Conservation (phyloP, 2,329 filamentous ascomycete species). For the Beauveria rudraprayagi region DNA sequence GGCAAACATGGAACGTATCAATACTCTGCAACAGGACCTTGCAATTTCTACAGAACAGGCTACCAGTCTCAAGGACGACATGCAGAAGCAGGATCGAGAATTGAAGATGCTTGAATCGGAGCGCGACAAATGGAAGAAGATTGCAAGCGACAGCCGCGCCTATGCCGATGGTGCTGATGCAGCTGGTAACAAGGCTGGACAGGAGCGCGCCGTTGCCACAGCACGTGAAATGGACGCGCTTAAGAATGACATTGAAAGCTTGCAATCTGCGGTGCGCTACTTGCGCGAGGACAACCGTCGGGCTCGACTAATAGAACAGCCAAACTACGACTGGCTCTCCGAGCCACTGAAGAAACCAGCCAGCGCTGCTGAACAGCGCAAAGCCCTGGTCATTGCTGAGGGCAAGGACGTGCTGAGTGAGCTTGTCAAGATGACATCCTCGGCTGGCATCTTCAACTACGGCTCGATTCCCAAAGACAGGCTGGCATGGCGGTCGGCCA, state of each 20-base stretch:
- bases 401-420: conserved; percentile 56
- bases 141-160: conserved; percentile 52
- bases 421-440: conserved; percentile 53
- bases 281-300: conserved; percentile 60
- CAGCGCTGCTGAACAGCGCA: conserved; percentile 40
- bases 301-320: conserved; percentile 49
- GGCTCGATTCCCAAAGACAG: conserved; percentile 47
- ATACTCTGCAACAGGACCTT: conserved; percentile 54
- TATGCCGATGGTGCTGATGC: conserved; percentile 46
- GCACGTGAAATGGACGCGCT: conserved; percentile 66
- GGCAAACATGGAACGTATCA: conserved; percentile 64
- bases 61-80: conserved; percentile 50
- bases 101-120: conserved; percentile 57
- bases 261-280: conserved; percentile 59
- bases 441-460: conserved; percentile 53
- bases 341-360: conserved; percentile 47
- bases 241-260: conserved; percentile 56
- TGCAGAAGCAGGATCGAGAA: conserved; percentile 60
- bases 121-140: conserved; percentile 63
- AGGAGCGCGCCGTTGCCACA: conserved; percentile 61
- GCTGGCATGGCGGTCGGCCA: conserved; percentile 58
- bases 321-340: conserved; percentile 50
- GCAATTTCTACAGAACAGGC: conserved; percentile 43
- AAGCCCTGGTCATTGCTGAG: conserved; percentile 48
- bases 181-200: conserved; percentile 46